phyloP scores from a whole-genome alignment of 306 rosid species.

The Senna siamea region DNA sequence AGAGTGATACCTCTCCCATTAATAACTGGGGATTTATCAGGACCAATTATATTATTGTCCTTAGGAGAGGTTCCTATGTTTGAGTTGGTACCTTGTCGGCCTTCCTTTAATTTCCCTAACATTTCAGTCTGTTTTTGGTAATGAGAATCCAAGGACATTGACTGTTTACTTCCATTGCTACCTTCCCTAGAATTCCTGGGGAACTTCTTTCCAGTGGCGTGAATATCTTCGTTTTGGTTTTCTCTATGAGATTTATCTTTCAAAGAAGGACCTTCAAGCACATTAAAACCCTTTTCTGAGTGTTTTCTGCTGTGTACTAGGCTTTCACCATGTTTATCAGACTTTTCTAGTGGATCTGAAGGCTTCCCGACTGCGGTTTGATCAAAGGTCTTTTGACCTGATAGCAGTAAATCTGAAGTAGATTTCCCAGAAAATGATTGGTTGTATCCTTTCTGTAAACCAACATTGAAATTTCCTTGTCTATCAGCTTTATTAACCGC shows the following conservation, averaged over 20 bases:
- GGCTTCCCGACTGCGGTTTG: constrained; percentile 55
- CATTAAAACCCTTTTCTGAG: constrained; percentile 58
- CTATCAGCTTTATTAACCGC: constrained; percentile 57
- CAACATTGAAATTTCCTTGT: constrained; percentile 59
- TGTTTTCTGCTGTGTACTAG: constrained; percentile 57
- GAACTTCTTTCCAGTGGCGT: constrained; percentile 56
- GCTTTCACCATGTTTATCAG: constrained; percentile 59
- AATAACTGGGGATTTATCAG: constrained; percentile 57
- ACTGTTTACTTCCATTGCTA: constrained; percentile 59
- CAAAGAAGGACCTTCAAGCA: constrained; percentile 47
- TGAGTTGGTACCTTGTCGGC: constrained; percentile 48
- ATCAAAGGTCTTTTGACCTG: constrained; percentile 61
- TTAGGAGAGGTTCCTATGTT: constrained; percentile 60
- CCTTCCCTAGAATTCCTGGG: constrained; percentile 66
- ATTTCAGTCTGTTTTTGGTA: constrained; percentile 63
- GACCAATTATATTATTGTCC: constrained; percentile 53
- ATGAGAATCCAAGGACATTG: constrained; percentile 53
- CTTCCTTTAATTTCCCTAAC: constrained; percentile 65
- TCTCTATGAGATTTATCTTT: constrained; percentile 63
- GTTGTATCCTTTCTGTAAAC: constrained; percentile 60
- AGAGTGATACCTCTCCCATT: constrained; percentile 72
- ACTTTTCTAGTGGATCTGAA: constrained; percentile 57
- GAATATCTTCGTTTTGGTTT: constrained; percentile 54
- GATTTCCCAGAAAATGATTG: constrained; percentile 61
- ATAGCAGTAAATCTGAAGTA: constrained; percentile 61